Evolutionary conservation across 2,329 filamentous ascomycete species (phyloP).

Genomic region (Fusarium phyllophilum): DNA sequence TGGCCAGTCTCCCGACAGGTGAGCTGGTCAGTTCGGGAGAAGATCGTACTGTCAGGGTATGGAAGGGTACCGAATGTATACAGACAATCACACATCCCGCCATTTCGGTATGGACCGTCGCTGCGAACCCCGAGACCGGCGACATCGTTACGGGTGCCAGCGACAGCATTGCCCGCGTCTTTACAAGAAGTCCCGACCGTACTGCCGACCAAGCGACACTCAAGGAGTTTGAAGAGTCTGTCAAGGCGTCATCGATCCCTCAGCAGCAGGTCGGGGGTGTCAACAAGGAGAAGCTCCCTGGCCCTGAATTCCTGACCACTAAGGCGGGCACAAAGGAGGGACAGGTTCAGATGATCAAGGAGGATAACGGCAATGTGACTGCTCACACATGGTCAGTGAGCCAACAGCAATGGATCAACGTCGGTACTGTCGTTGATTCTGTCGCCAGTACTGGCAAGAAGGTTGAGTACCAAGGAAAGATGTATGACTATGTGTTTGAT

Average conservation of each 20-base stretch:
- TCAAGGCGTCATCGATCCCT: conserved; percentile 86
- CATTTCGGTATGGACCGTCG: conserved; percentile 94
- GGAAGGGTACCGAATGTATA: conserved; percentile 83
- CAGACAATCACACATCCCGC: conserved; percentile 98
- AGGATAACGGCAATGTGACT: conserved; percentile 82
- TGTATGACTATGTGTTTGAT: conserved; percentile 97
- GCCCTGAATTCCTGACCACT: conserved; percentile 83
- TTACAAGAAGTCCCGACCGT: conserved; percentile 77
- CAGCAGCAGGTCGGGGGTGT: conserved; percentile 84
- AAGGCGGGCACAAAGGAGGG: conserved; percentile 95
- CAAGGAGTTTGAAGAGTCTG: conserved; percentile 80
- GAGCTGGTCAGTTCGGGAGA: conserved; percentile 93
- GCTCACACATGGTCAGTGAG: conserved; percentile 86
- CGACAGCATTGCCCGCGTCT: conserved; percentile 85
- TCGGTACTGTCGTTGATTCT: conserved; percentile 94
- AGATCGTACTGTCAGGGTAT: conserved; percentile 91
- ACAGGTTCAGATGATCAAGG: conserved; percentile 90
- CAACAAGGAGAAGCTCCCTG: conserved; percentile 92
- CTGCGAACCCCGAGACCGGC: conserved; percentile 81
- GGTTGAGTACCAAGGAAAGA: conserved; percentile 80
- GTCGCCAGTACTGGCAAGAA: conserved; percentile 85
- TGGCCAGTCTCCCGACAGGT: conserved; percentile 80
- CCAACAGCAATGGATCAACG: conserved; percentile 80
- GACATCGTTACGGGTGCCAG: conserved; percentile 96
- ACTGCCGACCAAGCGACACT: conserved; percentile 75